Base-by-base conservation (phyloP, 805 yeast genomes). In the Grigorovia jiainica region DNA sequence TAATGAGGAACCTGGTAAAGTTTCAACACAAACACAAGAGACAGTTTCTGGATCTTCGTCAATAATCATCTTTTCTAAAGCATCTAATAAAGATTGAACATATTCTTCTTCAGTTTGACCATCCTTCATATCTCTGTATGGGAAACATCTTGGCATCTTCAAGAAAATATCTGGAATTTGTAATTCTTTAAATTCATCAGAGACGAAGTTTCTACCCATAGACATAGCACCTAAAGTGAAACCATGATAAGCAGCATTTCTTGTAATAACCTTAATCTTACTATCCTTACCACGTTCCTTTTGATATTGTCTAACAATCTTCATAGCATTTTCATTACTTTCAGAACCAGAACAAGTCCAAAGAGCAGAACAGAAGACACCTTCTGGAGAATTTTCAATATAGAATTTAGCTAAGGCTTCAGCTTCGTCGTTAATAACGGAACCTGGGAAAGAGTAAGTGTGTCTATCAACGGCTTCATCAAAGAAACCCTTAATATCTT, bases 301-400 rank as follows among this genome's bases (percentile, higher is more conserved):
- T 46, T 61, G 66, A 49, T 71, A 71, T 52, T 71, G 75, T 48
- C 64, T 61, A 23, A 76, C 73, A 45, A 79, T 73, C 58, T 77
- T 78, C 54, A 79, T 51, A 5, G 82, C 81, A 34, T 78, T 79
- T 55, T 79, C 85, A 54, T 76, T 78, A 27, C 82, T 75, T 58
- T 78, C 85, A 23, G 82, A 67, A n/a, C 87, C 87, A 7, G 81
- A 73, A 48, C 77, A 73, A 43, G 74, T 69, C 60, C 80, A 66
- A 37, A 67, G 45, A 11, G 69, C 73, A 20, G 70, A 60, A 3
- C 58, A 48, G 45, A 67, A 68, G 7, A 61, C 67, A 34, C 58
- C 63, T 33, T 60, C 50, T 42, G 70, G 70, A 15, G 71, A 64
- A 35, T 58, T 54, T 5, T 63, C 65, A 45, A 67, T 58, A 38